Conservation (phyloP, 148 eudicot genomes). For the Bassia scoparia region DNA sequence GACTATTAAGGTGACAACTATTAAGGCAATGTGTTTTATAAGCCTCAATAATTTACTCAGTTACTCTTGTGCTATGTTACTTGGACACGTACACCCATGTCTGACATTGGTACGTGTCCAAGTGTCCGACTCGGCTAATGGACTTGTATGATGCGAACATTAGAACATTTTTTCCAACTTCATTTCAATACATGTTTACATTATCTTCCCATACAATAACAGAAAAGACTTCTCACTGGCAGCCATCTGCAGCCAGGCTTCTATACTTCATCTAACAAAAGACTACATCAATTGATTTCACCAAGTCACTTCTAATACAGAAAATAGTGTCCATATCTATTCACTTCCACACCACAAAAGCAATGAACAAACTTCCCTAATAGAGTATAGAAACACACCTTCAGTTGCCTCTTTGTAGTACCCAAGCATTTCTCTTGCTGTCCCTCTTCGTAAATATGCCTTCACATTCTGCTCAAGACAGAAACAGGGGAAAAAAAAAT, state of each 20-base stretch:
- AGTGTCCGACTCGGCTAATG: neutral
- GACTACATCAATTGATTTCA: neutral
- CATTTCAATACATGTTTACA: neutral
- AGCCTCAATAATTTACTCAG: no score
- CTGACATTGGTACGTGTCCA: no score
- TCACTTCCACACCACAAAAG: neutral
- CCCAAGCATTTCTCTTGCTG: constrained; percentile 93
- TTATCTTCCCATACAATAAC: neutral
- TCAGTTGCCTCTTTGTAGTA: constrained; percentile 73
- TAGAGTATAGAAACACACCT: constrained; percentile 39
- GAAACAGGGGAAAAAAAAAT: neutral
- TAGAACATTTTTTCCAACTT: neutral
- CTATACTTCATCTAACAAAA: neutral
- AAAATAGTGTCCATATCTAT: neutral
- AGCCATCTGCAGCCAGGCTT: neutral
- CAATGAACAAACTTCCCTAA: neutral
- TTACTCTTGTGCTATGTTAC: no score
- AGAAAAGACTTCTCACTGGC: neutral
- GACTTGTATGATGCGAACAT: neutral
- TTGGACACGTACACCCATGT: neutral
- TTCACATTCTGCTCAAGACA: constrained; percentile 64
- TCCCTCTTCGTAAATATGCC: constrained; percentile 83
- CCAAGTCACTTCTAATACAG: neutral
- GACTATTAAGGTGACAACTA: no score
- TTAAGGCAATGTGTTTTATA: no score